phyloP scores from a whole-genome alignment of 1,139 yeast species.

The Blastobotrys illinoisensis region DNA sequence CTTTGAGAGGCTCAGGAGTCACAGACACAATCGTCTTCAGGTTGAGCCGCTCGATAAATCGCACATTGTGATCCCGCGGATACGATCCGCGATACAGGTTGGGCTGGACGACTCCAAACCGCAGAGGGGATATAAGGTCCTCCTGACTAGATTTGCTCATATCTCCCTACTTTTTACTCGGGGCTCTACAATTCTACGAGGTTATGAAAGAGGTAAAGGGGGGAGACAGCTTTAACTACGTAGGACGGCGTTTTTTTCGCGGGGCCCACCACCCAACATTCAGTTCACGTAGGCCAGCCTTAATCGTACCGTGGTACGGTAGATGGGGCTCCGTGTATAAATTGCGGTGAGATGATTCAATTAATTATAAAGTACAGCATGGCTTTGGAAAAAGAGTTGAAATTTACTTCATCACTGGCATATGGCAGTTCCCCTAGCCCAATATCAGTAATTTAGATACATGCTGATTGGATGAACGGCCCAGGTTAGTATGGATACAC shows the following conservation, averaged over 20 bases:
- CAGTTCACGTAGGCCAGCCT: no score
- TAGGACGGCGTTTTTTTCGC: background rate
- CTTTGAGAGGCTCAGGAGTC: slow-evolving; percentile 66
- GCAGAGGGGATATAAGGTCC: slow-evolving; percentile 65
- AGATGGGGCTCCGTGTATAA: no score
- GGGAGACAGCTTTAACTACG: background rate
- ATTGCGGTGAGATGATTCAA: no score
- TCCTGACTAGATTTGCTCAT: background rate
- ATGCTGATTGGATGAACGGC: no score
- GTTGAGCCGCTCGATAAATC: slow-evolving; percentile 62
- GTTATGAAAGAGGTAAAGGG: background rate
- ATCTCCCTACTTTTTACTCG: background rate
- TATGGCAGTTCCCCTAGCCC: no score
- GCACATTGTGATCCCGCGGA: slow-evolving; percentile 69
- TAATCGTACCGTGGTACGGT: no score
- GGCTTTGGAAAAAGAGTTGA: no score
- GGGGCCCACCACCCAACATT: background rate
- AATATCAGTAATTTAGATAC: no score
- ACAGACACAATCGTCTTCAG: slow-evolving; percentile 72
- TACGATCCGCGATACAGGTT: slow-evolving; percentile 77
- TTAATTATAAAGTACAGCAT: no score
- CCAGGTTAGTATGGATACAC: no score
- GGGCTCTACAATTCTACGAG: background rate
- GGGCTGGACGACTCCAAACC: slow-evolving; percentile 68
- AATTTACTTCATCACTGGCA: no score